A percentile compares a stretch with the other conserved stretches of the same genome.
These are phyloP conservation scores for Nemophila menziesii DNA, from an alignment of 257 asterid genomes.

Conservation along the genomic window DNA sequence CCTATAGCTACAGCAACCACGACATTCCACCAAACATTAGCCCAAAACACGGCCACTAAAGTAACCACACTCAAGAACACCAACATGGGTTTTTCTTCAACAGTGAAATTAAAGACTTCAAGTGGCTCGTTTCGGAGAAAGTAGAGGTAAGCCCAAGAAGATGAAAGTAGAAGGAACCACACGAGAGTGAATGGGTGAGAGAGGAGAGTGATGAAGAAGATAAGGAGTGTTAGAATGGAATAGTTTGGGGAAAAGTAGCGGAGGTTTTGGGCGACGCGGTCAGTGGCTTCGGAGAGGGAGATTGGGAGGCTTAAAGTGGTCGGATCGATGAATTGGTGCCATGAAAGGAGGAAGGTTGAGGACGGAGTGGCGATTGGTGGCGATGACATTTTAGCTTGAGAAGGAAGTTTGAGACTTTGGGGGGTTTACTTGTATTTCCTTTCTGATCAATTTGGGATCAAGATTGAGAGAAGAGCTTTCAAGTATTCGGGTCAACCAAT, in stretches of 20 bases:
- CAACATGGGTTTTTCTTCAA: slow-evolving; percentile 40
- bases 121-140: slow-evolving; percentile 41
- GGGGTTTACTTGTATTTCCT: too few species aligned
- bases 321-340: slow-evolving; percentile 45
- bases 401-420: too few species aligned
- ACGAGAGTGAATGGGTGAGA: slow-evolving; percentile 54
- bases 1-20: slow-evolving; percentile 39
- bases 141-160: slow-evolving; percentile 34
- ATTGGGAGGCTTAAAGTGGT: slow-evolving; percentile 60
- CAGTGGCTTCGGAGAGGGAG: slow-evolving; percentile 69
- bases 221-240: slow-evolving; percentile 27
- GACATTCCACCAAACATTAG: slow-evolving; percentile 49
- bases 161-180: slow-evolving; percentile 44
- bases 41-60: slow-evolving; percentile 42
- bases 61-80: slow-evolving; percentile 40
- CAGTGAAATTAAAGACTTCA: slow-evolving; percentile 32
- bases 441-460: too few species aligned
- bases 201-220: slow-evolving; percentile 56
- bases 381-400: slow-evolving; percentile 16
- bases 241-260: slow-evolving; percentile 67
- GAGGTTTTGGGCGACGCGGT: slow-evolving; percentile 63
- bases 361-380: slow-evolving; percentile 26
- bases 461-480: too few species aligned
- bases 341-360: slow-evolving; percentile 53
- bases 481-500: too few species aligned